These are phyloP conservation scores for Suhomyces canberraensis DNA, from an alignment of 805 yeast species.

Conservation along the genomic window DNA sequence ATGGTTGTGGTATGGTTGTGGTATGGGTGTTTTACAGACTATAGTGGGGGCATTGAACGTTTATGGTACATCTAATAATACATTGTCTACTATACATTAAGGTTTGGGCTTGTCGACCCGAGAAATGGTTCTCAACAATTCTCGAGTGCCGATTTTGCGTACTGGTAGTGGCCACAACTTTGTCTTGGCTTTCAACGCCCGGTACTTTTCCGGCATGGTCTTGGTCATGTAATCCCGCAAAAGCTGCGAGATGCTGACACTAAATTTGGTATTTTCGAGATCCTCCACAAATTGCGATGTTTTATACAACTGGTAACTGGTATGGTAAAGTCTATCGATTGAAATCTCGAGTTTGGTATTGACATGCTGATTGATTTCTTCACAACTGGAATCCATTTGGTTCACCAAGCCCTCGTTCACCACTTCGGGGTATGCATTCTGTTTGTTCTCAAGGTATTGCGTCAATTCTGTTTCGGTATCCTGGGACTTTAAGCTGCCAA, in stretches of 20 bases:
- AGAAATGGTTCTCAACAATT: constrained; percentile 5
- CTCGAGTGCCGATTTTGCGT: constrained; percentile 1
- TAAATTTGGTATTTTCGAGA: constrained; percentile 16
- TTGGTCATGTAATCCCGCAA: constrained; percentile 21
- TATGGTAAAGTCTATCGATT: constrained; percentile 38
- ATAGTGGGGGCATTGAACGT: no score
- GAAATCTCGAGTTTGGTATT: constrained; percentile 20
- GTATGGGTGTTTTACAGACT: no score
- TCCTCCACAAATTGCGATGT: constrained; percentile 21
- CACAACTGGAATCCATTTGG: constrained; percentile 9
- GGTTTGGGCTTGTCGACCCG: constrained; percentile 2
- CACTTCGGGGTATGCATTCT: constrained; percentile 13
- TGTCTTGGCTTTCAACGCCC: neutral
- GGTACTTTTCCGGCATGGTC: constrained; percentile 11
- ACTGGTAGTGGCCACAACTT: constrained; percentile 4
- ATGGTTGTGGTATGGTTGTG: no score
- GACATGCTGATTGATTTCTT: constrained; percentile 12
- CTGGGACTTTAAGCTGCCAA: constrained; percentile 5
- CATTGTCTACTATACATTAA: neutral
- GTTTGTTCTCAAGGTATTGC: constrained; percentile 2
- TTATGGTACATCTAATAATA: no score
- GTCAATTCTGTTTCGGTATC: constrained; percentile 14
- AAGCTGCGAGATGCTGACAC: constrained; percentile 17
- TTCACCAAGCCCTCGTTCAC: constrained; percentile 13
- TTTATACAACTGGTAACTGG: constrained; percentile 26